Percentiles rank a stretch among this genome's conserved stretches.
phyloP scores from a whole-genome alignment of 2,329 filamentous ascomycete species.

The Xylariomycetidae sp. region DNA sequence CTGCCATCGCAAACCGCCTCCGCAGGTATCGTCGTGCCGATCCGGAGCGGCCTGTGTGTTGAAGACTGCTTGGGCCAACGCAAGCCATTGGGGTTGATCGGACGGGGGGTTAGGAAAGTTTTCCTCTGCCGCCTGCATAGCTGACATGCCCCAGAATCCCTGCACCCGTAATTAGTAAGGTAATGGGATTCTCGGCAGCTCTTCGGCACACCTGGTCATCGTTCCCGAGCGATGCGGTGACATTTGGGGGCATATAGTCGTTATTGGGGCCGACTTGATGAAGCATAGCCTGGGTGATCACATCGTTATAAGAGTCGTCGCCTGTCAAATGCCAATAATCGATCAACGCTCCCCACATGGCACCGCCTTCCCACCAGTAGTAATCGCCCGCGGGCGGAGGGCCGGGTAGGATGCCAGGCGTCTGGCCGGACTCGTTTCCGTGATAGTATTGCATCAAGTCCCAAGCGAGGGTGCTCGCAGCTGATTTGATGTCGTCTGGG shows the following conservation, averaged over 20 bases:
- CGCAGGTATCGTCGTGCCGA: slow-evolving; percentile 56
- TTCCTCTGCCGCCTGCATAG: slow-evolving; percentile 57
- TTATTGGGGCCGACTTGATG: slow-evolving; percentile 40
- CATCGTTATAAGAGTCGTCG: slow-evolving; percentile 46
- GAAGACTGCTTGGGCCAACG: slow-evolving; percentile 60
- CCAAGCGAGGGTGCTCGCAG: slow-evolving; percentile 23
- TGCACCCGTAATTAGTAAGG: no score
- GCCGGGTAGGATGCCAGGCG: slow-evolving; percentile 27
- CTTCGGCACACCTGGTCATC: no score
- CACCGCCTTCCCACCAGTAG: slow-evolving; percentile 32
- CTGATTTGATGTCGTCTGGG: slow-evolving; percentile 49
- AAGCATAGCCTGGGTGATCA: slow-evolving; percentile 39
- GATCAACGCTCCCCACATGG: slow-evolving; percentile 29
- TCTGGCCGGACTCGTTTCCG: slow-evolving; percentile 27
- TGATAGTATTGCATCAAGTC: slow-evolving; percentile 29
- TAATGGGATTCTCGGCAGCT: no score
- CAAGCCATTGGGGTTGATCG: slow-evolving; percentile 55
- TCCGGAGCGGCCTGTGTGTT: slow-evolving; percentile 52
- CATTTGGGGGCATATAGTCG: slow-evolving; percentile 44
- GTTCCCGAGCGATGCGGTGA: slow-evolving; percentile 40
- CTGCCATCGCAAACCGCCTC: slow-evolving; percentile 64
- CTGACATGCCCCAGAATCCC: slow-evolving; percentile 62
- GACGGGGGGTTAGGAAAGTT: slow-evolving; percentile 53
- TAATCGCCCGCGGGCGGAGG: slow-evolving; percentile 28
- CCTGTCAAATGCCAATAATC: slow-evolving; percentile 48